A percentile compares a stretch with the other conserved stretches of the same genome.
These are phyloP conservation scores for Herpetomonas muscarum DNA, from an alignment of 208 protist species.

Conservation along the genomic window DNA sequence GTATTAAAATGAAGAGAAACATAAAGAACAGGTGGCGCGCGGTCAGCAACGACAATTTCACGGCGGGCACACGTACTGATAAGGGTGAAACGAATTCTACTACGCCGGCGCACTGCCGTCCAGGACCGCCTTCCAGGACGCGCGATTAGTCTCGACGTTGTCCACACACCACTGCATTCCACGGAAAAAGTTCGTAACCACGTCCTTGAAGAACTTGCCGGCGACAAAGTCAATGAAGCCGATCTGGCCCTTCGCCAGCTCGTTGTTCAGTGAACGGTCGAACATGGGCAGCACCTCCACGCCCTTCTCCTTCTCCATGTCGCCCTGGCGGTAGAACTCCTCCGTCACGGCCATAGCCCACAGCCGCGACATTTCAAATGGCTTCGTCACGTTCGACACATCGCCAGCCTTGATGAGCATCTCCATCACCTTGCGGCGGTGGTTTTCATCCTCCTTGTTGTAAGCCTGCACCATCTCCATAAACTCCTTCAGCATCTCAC, in stretches of 20 bases:
- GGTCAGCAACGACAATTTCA: background rate
- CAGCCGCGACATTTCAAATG: slow-evolving; percentile 74
- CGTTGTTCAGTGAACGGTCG: slow-evolving; percentile 76
- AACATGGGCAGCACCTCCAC: slow-evolving; percentile 84
- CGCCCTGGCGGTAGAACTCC: slow-evolving; percentile 87
- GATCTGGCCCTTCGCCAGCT: slow-evolving; percentile 84
- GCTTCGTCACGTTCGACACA: slow-evolving; percentile 85
- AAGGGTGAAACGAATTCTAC: too few relatives aligned
- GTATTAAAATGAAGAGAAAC: too few relatives aligned
- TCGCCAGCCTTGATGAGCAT: slow-evolving; percentile 81
- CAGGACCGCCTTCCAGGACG: slow-evolving; percentile 64
- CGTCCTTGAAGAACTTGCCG: slow-evolving; percentile 71
- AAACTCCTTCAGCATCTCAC: slow-evolving; percentile 39
- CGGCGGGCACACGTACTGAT: too few relatives aligned
- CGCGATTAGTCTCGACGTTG: slow-evolving; percentile 49
- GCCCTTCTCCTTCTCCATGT: slow-evolving; percentile 85
- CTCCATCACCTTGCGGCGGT: slow-evolving; percentile 55
- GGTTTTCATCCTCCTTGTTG: slow-evolving; percentile 13
- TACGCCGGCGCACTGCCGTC: slow-evolving; percentile 11
- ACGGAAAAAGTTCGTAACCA: slow-evolving; percentile 45
- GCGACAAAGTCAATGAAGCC: slow-evolving; percentile 87
- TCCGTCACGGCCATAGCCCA: slow-evolving; percentile 85
- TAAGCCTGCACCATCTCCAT: slow-evolving; percentile 18
- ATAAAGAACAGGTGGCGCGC: too few relatives aligned
- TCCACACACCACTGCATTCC: slow-evolving; percentile 85